Evolutionary conservation across 2,329 filamentous ascomycete genomes (phyloP).

Genomic region (Didymella lethalis): DNA sequence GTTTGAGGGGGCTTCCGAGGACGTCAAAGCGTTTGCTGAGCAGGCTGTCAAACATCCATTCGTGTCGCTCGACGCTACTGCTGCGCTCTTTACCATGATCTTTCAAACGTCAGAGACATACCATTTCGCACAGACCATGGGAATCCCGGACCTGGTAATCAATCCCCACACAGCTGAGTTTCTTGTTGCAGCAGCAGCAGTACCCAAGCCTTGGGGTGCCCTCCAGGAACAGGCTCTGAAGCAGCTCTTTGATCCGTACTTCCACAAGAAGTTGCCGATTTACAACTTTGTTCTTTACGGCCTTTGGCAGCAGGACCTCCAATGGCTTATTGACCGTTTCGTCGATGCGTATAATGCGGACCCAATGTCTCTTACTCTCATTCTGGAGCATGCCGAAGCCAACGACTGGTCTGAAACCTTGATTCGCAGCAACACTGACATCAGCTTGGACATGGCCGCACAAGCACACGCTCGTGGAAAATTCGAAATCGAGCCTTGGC

Average conservation of each 20-base stretch:
- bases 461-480: conserved; percentile 80
- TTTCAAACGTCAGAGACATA: conserved; percentile 66
- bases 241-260: conserved; percentile 82
- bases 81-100: conserved; percentile 69
- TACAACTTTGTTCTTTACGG: conserved; percentile 91
- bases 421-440: conserved; percentile 78
- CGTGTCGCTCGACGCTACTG: conserved; percentile 85
- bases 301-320: conserved; percentile 87
- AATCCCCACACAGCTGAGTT: conserved; percentile 81
- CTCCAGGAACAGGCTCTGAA: conserved; percentile 78
- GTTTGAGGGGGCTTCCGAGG: conserved; percentile 67
- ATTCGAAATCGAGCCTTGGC: conserved; percentile 85
- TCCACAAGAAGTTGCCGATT: conserved; percentile 78
- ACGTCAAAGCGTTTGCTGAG: conserved; percentile 67
- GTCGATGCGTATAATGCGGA: conserved; percentile 77
- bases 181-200: conserved; percentile 77
- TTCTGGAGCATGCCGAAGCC: conserved; percentile 81
- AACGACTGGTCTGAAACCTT: conserved; percentile 86
- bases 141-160: conserved; percentile 67
- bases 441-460: conserved; percentile 86
- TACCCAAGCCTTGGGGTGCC: conserved; percentile 77
- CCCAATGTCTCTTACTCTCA: conserved; percentile 70
- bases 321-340: conserved; percentile 83
- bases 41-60: conserved; percentile 83
- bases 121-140: conserved; percentile 62